These are phyloP conservation scores for Alternaria alternata DNA, from an alignment of 2,329 filamentous ascomycete genomes.

Conservation along the genomic window DNA sequence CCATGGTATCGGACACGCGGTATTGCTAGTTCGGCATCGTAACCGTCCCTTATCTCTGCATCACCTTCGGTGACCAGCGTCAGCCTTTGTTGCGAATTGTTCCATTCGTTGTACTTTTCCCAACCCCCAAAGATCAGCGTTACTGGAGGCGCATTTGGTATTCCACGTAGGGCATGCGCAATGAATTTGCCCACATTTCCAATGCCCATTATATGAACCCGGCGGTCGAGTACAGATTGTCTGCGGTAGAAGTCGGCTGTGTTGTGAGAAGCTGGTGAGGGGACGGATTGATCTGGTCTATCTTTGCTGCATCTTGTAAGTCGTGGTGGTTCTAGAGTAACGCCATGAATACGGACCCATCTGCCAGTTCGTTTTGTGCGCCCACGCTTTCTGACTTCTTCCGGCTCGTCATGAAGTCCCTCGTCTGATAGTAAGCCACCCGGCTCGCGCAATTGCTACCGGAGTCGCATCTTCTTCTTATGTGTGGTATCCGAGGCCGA, in stretches of 20 bases:
- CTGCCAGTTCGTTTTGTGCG: conserved; percentile 23
- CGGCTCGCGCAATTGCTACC: conserved; percentile 56
- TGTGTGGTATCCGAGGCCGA: conserved; percentile 56
- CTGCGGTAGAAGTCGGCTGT: conserved; percentile 46
- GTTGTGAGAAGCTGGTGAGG: conserved; percentile 6
- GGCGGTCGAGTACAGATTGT: conserved; percentile 36
- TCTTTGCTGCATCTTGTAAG: conserved; percentile 26
- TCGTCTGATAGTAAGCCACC: conserved; percentile 50
- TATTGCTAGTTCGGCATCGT: conserved; percentile 55
- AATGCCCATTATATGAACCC: conserved; percentile 74
- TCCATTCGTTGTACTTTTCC: conserved; percentile 57
- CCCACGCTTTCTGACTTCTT: conserved; percentile 27
- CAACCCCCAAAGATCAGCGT: conserved; percentile 78
- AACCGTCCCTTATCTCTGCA: conserved; percentile 52
- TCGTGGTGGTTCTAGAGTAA: background rate
- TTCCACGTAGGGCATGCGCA: conserved; percentile 73
- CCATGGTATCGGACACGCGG: conserved; percentile 50
- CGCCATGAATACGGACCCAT: conserved; percentile 14
- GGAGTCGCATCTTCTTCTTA: conserved; percentile 48
- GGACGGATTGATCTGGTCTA: conserved; percentile 21
- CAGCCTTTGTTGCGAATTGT: conserved; percentile 54
- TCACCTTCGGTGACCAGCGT: conserved; percentile 57
- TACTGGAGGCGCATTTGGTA: conserved; percentile 72
- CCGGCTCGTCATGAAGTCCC: conserved; percentile 32
- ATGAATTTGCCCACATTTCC: conserved; percentile 84